Conservation (phyloP, 148 eudicot species). For the Rhododendron griersonianum region DNA sequence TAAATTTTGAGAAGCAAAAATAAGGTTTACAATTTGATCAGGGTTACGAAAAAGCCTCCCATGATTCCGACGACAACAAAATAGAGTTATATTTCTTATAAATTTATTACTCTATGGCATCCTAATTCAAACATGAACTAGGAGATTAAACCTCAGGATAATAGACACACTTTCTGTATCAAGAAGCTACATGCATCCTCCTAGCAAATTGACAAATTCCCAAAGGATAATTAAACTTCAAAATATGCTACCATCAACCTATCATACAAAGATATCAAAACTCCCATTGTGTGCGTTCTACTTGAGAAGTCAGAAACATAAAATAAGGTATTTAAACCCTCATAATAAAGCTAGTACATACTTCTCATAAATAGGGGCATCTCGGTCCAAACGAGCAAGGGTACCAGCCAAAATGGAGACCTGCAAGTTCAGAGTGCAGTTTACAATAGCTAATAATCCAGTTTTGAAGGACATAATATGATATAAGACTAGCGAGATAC, state of each 20-base stretch:
- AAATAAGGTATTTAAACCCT: background rate
- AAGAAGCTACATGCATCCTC: background rate
- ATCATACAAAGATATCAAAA: background rate
- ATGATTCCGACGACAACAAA: background rate
- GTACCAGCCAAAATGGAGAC: constrained; percentile 98
- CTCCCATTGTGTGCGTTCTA: background rate
- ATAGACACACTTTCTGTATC: background rate
- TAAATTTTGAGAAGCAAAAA: background rate
- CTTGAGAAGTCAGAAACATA: background rate
- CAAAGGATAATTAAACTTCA: background rate
- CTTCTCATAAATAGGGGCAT: constrained; percentile 94
- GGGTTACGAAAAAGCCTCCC: background rate
- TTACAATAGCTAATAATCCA: background rate
- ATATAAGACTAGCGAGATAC: background rate
- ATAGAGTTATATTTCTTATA: background rate
- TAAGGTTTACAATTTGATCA: background rate
- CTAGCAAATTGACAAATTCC: background rate
- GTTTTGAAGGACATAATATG: background rate
- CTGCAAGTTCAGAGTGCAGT: constrained; percentile 38
- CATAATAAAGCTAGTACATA: constrained; percentile 31
- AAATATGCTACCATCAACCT: background rate
- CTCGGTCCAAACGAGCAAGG: constrained; percentile 96
- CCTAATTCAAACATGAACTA: background rate
- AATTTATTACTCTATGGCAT: background rate
- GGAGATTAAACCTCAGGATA: background rate